Conservation (phyloP, 129 eudicot species). For the Helichrysum umbraculigerum region DNA sequence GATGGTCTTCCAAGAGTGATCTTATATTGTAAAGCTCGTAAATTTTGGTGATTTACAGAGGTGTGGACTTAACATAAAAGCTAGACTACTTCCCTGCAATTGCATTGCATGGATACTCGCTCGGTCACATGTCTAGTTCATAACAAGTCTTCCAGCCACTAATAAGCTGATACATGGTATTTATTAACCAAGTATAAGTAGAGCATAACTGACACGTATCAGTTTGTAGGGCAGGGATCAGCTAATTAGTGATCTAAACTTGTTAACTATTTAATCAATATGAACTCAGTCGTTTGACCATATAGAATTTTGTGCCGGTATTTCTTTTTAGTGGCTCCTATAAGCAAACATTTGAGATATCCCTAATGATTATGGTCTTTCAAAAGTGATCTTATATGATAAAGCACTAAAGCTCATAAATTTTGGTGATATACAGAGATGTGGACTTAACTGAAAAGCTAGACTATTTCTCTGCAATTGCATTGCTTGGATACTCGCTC, state of each 20-base stretch:
- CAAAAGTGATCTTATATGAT: not conserved
- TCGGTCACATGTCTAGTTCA: conserved; percentile 1
- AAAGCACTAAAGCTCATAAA: not conserved
- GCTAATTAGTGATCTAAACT: not conserved
- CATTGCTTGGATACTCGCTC: conserved; percentile 81
- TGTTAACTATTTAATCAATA: not conserved
- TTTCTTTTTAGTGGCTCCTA: not conserved
- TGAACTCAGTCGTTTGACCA: not conserved
- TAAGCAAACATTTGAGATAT: not conserved
- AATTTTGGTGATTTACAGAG: conserved; percentile 49
- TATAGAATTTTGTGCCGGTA: not conserved
- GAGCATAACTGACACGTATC: too few species aligned
- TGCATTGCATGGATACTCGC: conserved; percentile 80
- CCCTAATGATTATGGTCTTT: conserved; percentile 3
- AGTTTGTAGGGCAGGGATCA: not conserved
- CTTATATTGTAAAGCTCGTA: not conserved
- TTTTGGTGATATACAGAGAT: conserved; percentile 57
- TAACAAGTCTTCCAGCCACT: too few species aligned
- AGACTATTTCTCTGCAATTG: conserved; percentile 78
- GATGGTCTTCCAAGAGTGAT: conserved; percentile 6
- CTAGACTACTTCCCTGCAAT: conserved; percentile 80
- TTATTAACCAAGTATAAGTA: too few species aligned
- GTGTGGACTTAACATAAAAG: conserved; percentile 71
- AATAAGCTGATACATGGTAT: too few species aligned
- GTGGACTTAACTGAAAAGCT: conserved; percentile 75